Percentiles rank a stretch among this genome's conserved stretches.
Evolutionary conservation across 2,329 filamentous ascomycete species (phyloP).

Genomic region (Coniosporium tulheliwenetii): DNA sequence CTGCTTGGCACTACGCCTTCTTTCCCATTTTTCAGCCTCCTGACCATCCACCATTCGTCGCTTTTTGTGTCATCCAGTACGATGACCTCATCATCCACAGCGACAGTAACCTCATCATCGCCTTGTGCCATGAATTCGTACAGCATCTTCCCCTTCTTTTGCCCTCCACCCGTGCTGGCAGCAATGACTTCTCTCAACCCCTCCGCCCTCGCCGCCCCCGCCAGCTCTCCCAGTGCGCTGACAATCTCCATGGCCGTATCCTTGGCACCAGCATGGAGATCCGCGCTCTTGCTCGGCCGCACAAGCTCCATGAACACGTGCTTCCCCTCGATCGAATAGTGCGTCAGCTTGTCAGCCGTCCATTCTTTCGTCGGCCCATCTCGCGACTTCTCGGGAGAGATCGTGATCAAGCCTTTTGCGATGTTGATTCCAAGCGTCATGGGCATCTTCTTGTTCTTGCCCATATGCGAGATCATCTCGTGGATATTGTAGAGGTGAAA

Average conservation of each 20-base stretch:
- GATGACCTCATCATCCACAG: slow-evolving; percentile 76
- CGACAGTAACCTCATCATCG: slow-evolving; percentile 89
- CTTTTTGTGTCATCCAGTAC: slow-evolving; percentile 82
- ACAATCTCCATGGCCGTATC: slow-evolving; percentile 94
- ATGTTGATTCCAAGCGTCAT: slow-evolving; percentile 93
- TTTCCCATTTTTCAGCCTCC: slow-evolving; percentile 76
- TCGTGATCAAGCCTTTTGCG: slow-evolving; percentile 73
- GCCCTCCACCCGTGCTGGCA: slow-evolving; percentile 46
- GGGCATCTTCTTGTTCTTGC: slow-evolving; percentile 95
- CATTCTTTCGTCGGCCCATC: slow-evolving; percentile 84
- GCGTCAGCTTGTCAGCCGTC: slow-evolving; percentile 88
- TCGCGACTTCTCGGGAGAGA: slow-evolving; percentile 69
- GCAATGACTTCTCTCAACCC: slow-evolving; percentile 72
- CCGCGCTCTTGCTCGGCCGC: slow-evolving; percentile 80
- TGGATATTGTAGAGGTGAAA: slow-evolving; percentile 96
- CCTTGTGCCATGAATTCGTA: slow-evolving; percentile 97
- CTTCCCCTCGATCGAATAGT: slow-evolving; percentile 95
- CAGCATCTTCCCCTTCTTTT: slow-evolving; percentile 73
- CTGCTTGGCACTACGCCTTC: slow-evolving; percentile 94
- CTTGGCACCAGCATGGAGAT: slow-evolving; percentile 94
- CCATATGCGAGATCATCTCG: slow-evolving; percentile 94
- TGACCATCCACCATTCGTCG: slow-evolving; percentile 97
- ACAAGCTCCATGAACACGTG: slow-evolving; percentile 94
- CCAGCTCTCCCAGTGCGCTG: slow-evolving; percentile 69
- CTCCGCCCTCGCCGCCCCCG: slow-evolving; percentile 72